A percentile compares a stretch with the other conserved stretches of the same genome.
phyloP scores from a whole-genome alignment of 441 rosid genomes.

The Geranium incanum region DNA sequence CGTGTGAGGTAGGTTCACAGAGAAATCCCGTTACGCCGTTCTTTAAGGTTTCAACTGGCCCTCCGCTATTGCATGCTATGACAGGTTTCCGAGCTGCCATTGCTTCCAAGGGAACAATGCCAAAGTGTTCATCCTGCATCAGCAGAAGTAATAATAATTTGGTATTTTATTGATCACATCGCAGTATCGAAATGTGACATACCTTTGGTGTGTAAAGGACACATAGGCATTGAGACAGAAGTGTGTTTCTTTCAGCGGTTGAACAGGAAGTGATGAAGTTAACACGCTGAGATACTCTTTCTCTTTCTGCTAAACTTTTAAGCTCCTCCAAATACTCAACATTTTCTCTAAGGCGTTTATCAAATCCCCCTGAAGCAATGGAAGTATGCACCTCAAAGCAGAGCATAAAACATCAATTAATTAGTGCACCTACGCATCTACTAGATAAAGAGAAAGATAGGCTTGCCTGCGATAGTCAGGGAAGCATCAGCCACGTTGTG shows the following conservation, averaged over 20 bases:
- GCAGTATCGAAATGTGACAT: not conserved
- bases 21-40: constrained; percentile 76
- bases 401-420: not conserved
- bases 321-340: constrained; percentile 79
- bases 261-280: constrained; percentile 72
- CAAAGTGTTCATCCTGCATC: constrained; percentile 85
- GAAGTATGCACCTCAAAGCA: constrained; percentile 7
- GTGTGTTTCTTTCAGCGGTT: constrained; percentile 71
- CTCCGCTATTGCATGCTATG: constrained; percentile 81
- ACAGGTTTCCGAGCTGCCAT: constrained; percentile 87
- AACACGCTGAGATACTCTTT: constrained; percentile 48
- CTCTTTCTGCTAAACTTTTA: constrained; percentile 52
- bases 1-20: constrained; percentile 55
- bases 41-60: constrained; percentile 72
- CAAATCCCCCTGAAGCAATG: constrained; percentile 67
- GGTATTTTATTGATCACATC: not conserved
- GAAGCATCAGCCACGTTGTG: constrained; percentile 33
- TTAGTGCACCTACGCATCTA: not conserved
- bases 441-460: not conserved
- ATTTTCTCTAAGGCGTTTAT: constrained; percentile 69
- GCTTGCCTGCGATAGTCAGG: constrained; percentile 66
- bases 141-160: not conserved
- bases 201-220: constrained; percentile 85
- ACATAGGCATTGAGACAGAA: constrained; percentile 65
- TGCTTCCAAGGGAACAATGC: constrained; percentile 90